Evolutionary conservation across 2,329 filamentous ascomycete species (phyloP), one percentile per base, ranked within the genome.

Genomic region (Macrophomina pseudophaseolina): DNA sequence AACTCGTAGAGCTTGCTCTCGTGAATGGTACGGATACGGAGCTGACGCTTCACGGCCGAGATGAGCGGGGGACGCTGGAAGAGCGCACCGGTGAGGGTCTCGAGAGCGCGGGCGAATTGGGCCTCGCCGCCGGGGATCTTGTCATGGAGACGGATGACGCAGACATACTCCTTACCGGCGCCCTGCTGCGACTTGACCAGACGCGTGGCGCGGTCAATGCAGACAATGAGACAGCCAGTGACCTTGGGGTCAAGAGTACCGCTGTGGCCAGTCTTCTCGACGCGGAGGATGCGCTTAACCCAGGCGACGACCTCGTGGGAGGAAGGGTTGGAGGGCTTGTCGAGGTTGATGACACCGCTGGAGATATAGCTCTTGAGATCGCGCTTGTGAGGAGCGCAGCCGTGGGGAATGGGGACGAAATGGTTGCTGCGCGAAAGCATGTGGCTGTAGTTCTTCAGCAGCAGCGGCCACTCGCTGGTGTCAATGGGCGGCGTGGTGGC

Each of bases 121-220:
- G 92, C 89, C 85, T 97, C 91, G 74, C 94, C 94, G 72, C 94
- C 95, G 64, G 94, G 92, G 65, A 99, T 87, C 83, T 94, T 97
- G 83, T 97, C 94, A 82, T 99, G 95, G 70, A 99, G 87, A 75
- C 95, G 89, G 75, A 98, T 93, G 68, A 99, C 93, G 75, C 91
- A 94, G 64, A 98, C 94, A 80, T 99, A 99, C 84, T 99, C 95
- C 85, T 99, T 99, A 87, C 95, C 95, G 69, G 95, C 95, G 76
- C 94, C 94, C 82, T 99, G 95, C 83, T 99, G 95, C 64, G 94
- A 97, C 87, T 99, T 99, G 80, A 99, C 95, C 67, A 99, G 89
- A 76, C 95, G 91, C 71, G 95, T 99, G 65, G 95, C 95, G 76
- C 95, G 93, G 83, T 98, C 95, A 78, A 98, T 92, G 82, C 92